A percentile compares a stretch with the other conserved stretches of the same genome.
phyloP scores from a whole-genome alignment of 164 flowering plant species.

The Kalanchoe fedtschenkoi region DNA sequence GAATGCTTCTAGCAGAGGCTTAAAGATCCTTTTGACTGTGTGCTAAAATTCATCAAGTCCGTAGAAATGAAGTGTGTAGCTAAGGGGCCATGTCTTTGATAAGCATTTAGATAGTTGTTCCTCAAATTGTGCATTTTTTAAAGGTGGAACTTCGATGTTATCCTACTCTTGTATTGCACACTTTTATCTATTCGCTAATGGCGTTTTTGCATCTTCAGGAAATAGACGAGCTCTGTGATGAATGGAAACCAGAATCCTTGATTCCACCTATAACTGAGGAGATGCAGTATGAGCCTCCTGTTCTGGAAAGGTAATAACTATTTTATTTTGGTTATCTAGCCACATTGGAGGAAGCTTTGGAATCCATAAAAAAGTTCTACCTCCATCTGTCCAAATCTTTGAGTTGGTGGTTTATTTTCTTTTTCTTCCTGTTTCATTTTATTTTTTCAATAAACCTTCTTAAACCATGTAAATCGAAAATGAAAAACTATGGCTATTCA shows the following conservation, averaged over 20 bases:
- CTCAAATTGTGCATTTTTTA: no score
- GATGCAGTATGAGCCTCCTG: slow-evolving; percentile 58
- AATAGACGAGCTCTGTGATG: slow-evolving; percentile 92
- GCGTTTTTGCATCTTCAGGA: slow-evolving; percentile 29
- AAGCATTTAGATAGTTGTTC: no score
- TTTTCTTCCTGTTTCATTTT: neutral
- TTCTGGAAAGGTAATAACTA: slow-evolving; percentile 58
- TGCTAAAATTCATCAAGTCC: neutral
- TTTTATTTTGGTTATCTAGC: neutral
- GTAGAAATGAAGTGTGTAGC: neutral
- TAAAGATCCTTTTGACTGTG: neutral
- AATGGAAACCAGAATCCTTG: slow-evolving; percentile 91
- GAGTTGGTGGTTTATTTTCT: neutral
- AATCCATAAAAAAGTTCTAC: no score
- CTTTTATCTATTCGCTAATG: neutral
- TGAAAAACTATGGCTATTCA: neutral
- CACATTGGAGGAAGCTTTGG: neutral
- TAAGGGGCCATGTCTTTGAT: neutral
- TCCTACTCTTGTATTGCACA: neutral
- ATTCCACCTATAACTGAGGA: slow-evolving; percentile 63
- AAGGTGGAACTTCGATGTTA: no score
- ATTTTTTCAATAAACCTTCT: neutral
- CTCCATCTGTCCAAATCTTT: neutral
- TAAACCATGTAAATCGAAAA: neutral
- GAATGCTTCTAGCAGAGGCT: neutral